A percentile compares a stretch with the other conserved stretches of the same genome.
Conservation (phyloP, 306 rosid species). For the Corylus avellana region DNA sequence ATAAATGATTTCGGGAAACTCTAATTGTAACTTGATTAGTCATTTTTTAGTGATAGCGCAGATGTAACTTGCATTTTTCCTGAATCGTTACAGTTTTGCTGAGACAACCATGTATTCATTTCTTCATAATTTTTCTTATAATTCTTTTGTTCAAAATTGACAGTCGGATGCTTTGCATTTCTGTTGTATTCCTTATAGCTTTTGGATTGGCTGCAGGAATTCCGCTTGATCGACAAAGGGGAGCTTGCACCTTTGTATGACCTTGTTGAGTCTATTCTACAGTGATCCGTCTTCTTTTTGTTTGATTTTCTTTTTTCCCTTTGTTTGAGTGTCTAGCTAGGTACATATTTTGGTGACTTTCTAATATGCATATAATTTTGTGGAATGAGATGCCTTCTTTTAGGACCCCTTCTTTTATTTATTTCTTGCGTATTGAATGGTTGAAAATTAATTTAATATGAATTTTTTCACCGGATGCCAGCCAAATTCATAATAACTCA, state of each 20-base stretch:
- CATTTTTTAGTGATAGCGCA: too few relatives aligned
- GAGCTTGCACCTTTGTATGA: constrained; percentile 83
- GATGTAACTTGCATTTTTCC: too few relatives aligned
- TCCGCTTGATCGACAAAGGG: constrained; percentile 65
- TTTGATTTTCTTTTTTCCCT: background rate
- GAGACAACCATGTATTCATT: too few relatives aligned
- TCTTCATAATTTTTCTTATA: too few relatives aligned
- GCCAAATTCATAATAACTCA: too few relatives aligned
- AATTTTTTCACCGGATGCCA: too few relatives aligned
- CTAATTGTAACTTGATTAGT: too few relatives aligned
- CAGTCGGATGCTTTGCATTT: background rate
- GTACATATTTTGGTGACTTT: constrained; percentile 33
- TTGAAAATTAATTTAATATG: too few relatives aligned
- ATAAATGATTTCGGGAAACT: too few relatives aligned
- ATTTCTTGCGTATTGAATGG: background rate
- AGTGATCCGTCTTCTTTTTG: background rate
- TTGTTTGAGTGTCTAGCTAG: constrained; percentile 25
- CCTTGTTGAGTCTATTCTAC: constrained; percentile 75
- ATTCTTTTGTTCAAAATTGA: too few relatives aligned
- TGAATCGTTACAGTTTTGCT: too few relatives aligned
- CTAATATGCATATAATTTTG: constrained; percentile 8
- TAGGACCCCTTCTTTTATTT: constrained; percentile 2
- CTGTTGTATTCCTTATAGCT: background rate
- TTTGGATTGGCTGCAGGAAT: constrained; percentile 55
- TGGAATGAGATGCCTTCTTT: constrained; percentile 16